These are phyloP conservation scores for Binderoboletus segoi DNA, from an alignment of 1,284 basidiomycete species.

Conservation along the genomic window DNA sequence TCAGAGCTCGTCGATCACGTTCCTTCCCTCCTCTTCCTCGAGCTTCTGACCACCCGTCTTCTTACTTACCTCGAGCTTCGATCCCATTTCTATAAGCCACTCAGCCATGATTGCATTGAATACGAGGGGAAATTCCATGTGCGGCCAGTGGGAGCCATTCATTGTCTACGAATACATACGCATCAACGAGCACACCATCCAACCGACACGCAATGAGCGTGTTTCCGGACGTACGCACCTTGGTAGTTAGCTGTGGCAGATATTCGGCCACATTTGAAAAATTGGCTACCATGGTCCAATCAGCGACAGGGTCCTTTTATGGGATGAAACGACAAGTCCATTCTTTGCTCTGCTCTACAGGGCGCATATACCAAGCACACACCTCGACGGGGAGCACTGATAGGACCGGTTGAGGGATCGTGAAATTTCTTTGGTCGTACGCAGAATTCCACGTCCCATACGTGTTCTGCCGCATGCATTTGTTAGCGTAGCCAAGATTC, in stretches of 20 bases:
- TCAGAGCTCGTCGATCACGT: conserved; percentile 18
- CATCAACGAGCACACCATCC: not conserved
- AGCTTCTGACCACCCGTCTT: not conserved
- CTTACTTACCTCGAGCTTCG: not conserved
- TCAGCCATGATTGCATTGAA: conserved; percentile 49
- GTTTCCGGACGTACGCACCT: conserved; percentile 39
- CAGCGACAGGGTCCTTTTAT: conserved; percentile 62
- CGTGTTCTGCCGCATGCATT: conserved; percentile 46
- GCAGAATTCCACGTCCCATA: conserved; percentile 52
- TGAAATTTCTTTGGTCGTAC: conserved; percentile 57
- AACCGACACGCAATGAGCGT: not conserved
- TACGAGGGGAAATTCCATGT: conserved; percentile 54
- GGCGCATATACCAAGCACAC: conserved; percentile 18
- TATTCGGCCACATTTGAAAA: conserved; percentile 47
- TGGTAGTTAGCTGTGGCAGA: conserved; percentile 52
- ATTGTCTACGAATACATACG: conserved; percentile 39
- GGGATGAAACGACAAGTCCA: not conserved
- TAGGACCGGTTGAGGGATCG: conserved; percentile 58
- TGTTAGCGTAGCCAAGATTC: not conserved
- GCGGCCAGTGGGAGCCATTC: conserved; percentile 60
- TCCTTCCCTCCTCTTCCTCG: not conserved
- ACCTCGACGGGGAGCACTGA: conserved; percentile 58
- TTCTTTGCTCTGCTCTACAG: too few relatives aligned
- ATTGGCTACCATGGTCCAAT: conserved; percentile 52
- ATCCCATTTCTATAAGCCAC: conserved; percentile 38